Conservation (phyloP, 768 basidiomycete genomes). For the Lentinula boryana region DNA sequence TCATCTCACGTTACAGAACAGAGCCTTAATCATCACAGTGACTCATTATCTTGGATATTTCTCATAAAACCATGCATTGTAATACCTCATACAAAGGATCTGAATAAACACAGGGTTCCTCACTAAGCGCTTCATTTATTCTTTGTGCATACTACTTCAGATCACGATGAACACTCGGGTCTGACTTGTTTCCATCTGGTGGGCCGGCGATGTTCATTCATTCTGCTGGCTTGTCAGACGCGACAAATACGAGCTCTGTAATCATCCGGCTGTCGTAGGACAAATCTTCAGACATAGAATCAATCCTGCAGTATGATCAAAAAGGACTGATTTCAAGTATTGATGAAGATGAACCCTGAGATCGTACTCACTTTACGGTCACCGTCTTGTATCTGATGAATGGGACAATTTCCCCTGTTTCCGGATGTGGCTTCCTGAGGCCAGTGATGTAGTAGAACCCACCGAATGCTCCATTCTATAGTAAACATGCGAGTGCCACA, state of each 20-base stretch:
- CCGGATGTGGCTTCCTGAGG: constrained; percentile 32
- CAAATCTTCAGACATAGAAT: constrained; percentile 29
- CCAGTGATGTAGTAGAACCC: constrained; percentile 47
- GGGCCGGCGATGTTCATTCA: background rate
- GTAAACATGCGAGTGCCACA: background rate
- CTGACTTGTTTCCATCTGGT: background rate
- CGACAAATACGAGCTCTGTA: constrained; percentile 42
- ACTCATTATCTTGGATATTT: background rate
- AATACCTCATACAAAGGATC: background rate
- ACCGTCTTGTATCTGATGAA: constrained; percentile 48
- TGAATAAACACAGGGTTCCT: too few species aligned
- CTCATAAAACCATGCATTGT: background rate
- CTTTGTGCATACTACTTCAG: background rate
- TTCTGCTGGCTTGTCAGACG: constrained; percentile 32
- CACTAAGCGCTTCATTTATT: background rate
- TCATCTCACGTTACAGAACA: too few species aligned
- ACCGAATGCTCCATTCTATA: constrained; percentile 42
- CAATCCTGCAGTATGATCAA: constrained; percentile 25
- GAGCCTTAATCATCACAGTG: too few species aligned
- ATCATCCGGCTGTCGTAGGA: constrained; percentile 41
- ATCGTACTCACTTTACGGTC: constrained; percentile 36
- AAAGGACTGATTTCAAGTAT: too few species aligned
- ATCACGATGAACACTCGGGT: background rate
- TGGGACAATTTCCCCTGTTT: constrained; percentile 23
- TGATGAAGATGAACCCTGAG: background rate